Conservation (phyloP, 1,284 basidiomycete genomes). For the Takashimella tepidaria region DNA sequence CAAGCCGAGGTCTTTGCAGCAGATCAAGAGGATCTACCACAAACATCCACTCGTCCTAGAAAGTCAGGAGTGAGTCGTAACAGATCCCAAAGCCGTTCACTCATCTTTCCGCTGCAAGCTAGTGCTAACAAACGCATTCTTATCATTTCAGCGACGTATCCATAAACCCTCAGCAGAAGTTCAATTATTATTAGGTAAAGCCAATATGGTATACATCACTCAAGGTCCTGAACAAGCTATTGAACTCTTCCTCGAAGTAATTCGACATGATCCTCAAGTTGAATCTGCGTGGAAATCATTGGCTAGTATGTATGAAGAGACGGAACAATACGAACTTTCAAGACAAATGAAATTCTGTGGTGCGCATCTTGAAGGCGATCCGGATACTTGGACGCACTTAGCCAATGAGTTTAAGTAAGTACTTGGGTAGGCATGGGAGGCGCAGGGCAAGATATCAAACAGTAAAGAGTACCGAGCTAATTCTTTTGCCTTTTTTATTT, state of each 20-base stretch:
- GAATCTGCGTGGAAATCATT: slow-evolving; percentile 79
- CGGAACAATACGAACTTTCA: slow-evolving; percentile 63
- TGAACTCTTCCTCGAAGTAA: slow-evolving; percentile 80
- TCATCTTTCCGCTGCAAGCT: not conserved
- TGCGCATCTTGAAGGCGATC: slow-evolving; percentile 77
- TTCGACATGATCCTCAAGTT: slow-evolving; percentile 85
- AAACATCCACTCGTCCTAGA: slow-evolving; percentile 4
- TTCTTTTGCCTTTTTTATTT: too few species aligned
- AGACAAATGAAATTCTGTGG: slow-evolving; percentile 83
- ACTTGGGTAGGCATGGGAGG: not conserved
- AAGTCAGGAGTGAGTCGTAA: slow-evolving; percentile 4
- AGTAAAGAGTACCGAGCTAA: not conserved
- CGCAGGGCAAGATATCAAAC: not conserved
- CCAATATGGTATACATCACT: slow-evolving; percentile 75
- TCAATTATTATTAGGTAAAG: slow-evolving; percentile 71
- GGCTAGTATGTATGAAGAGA: slow-evolving; percentile 69
- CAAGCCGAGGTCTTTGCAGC: slow-evolving; percentile 23
- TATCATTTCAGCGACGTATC: slow-evolving; percentile 44
- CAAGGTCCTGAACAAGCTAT: slow-evolving; percentile 67
- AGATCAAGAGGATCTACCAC: slow-evolving; percentile 30
- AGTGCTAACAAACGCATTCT: not conserved
- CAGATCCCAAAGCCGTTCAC: not conserved
- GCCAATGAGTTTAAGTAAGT: slow-evolving; percentile 67
- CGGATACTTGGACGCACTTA: slow-evolving; percentile 80
- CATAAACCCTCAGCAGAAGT: slow-evolving; percentile 76